Evolutionary conservation across 768 basidiomycete genomes (phyloP).

Genomic region (Hortiboletus flavorubellus): DNA sequence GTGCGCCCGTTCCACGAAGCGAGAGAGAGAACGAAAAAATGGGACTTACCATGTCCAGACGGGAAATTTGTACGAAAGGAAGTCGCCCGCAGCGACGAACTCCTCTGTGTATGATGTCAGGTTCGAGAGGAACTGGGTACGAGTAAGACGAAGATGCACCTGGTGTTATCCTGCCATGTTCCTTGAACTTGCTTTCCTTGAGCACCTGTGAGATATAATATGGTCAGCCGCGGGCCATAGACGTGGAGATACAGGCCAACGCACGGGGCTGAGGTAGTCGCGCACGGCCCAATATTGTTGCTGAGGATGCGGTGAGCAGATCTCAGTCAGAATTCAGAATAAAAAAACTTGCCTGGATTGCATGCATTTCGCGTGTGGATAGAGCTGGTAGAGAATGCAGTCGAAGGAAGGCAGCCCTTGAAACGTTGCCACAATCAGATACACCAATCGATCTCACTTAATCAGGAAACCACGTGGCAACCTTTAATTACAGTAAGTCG

Average conservation of each 20-base stretch:
- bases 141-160: slow-evolving; percentile 45
- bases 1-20: background rate
- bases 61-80: slow-evolving; percentile 96
- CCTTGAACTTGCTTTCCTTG: slow-evolving; percentile 98
- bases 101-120: slow-evolving; percentile 61
- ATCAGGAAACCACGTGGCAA: slow-evolving; percentile 29
- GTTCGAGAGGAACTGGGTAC: background rate
- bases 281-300: slow-evolving; percentile 92
- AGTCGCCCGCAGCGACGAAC: slow-evolving; percentile 97
- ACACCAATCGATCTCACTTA: slow-evolving; percentile 33
- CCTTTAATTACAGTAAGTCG: background rate
- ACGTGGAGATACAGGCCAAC: slow-evolving; percentile 29
- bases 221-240: slow-evolving; percentile 25
- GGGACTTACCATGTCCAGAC: slow-evolving; percentile 89
- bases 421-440: slow-evolving; percentile 28
- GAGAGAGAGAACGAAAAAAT: background rate
- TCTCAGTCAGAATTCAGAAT: background rate
- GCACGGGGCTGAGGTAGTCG: slow-evolving; percentile 88
- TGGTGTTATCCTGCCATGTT: slow-evolving; percentile 94
- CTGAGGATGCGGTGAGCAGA: slow-evolving; percentile 37
- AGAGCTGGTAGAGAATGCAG: slow-evolving; percentile 9
- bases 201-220: slow-evolving; percentile 62
- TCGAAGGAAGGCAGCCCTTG: slow-evolving; percentile 16
- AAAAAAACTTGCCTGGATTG: slow-evolving; percentile 39
- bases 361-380: slow-evolving; percentile 37